Evolutionary conservation across 2,329 filamentous ascomycete genomes (phyloP).

Genomic region (Pseudogymnoascus sp.): DNA sequence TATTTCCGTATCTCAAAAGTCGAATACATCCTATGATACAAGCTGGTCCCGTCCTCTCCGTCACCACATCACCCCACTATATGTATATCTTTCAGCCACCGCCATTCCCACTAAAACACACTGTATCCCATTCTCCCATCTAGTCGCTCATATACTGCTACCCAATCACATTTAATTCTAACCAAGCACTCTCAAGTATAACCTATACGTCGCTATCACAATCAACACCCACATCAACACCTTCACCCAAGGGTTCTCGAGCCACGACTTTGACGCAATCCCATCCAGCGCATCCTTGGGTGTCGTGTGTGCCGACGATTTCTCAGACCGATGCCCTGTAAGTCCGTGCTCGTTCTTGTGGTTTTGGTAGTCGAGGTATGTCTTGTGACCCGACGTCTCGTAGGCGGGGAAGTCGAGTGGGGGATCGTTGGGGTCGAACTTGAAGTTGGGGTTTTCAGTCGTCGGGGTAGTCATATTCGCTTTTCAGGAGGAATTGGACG

Average conservation of each 20-base stretch:
- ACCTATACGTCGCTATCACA: constrained; percentile 1
- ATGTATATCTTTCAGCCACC: neutral
- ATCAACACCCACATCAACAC: neutral
- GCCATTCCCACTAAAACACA: neutral
- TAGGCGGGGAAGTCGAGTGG: neutral
- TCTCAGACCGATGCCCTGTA: neutral
- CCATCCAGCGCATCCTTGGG: neutral
- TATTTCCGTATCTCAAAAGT: neutral
- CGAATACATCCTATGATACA: constrained; percentile 4
- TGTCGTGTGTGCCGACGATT: neutral
- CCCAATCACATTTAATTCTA: neutral
- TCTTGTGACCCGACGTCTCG: constrained; percentile 5
- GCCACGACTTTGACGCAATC: neutral
- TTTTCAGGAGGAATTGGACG: neutral
- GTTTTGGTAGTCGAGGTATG: neutral
- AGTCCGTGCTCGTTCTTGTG: neutral
- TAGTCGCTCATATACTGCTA: neutral
- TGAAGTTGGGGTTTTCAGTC: neutral
- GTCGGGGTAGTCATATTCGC: constrained; percentile 3
- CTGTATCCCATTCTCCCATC: neutral
- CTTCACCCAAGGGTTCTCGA: constrained; percentile 1
- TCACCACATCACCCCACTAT: neutral
- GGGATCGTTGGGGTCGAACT: neutral
- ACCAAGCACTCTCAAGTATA: neutral
- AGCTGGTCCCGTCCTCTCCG: neutral